Percentiles rank a stretch among this genome's conserved stretches.
Evolutionary conservation across 495 filamentous ascomycete genomes (phyloP).

Genomic region (Neurospora terricola): DNA sequence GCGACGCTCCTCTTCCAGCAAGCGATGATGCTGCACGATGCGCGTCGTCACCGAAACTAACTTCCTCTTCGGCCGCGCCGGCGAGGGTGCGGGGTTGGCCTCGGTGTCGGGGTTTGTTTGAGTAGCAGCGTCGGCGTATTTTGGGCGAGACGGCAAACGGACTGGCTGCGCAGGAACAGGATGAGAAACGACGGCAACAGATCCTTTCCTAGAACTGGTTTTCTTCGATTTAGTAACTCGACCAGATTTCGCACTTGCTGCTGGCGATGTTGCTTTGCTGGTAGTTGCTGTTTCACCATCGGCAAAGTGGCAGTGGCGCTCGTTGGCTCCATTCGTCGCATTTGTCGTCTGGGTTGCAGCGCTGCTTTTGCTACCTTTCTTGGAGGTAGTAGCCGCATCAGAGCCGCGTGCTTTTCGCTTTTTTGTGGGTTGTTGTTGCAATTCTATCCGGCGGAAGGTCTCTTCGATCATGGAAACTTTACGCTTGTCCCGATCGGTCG

Average conservation of each 20-base stretch:
- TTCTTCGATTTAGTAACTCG: slow-evolving; percentile 21
- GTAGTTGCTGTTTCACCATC: slow-evolving; percentile 40
- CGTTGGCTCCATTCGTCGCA: slow-evolving; percentile 21
- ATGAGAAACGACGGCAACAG: slow-evolving; percentile 17
- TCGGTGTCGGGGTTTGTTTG: slow-evolving; percentile 38
- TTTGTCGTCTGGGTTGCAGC: slow-evolving; percentile 25
- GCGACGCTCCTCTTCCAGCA: slow-evolving; percentile 22
- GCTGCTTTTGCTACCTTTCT: slow-evolving; percentile 28
- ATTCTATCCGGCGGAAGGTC: slow-evolving; percentile 56
- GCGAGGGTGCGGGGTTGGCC: slow-evolving; percentile 3
- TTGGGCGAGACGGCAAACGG: slow-evolving; percentile 21
- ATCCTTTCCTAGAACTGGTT: slow-evolving; percentile 6
- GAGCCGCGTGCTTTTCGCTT: slow-evolving; percentile 51
- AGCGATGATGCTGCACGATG: slow-evolving; percentile 33
- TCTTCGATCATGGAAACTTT: slow-evolving; percentile 82
- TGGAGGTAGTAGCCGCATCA: slow-evolving; percentile 38
- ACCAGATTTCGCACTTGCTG: slow-evolving; percentile 25
- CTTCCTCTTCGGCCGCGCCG: slow-evolving; percentile 26
- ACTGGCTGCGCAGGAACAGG: slow-evolving; percentile 24
- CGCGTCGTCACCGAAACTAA: slow-evolving; percentile 38
- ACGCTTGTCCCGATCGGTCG: slow-evolving; percentile 77
- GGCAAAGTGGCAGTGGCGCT: slow-evolving; percentile 36
- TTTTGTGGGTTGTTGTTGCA: slow-evolving; percentile 36
- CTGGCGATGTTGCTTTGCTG: slow-evolving; percentile 38
- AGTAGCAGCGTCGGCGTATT: slow-evolving; percentile 35